Base-by-base conservation (phyloP, 129 eudicot species). In the Pulicaria dysenterica region DNA sequence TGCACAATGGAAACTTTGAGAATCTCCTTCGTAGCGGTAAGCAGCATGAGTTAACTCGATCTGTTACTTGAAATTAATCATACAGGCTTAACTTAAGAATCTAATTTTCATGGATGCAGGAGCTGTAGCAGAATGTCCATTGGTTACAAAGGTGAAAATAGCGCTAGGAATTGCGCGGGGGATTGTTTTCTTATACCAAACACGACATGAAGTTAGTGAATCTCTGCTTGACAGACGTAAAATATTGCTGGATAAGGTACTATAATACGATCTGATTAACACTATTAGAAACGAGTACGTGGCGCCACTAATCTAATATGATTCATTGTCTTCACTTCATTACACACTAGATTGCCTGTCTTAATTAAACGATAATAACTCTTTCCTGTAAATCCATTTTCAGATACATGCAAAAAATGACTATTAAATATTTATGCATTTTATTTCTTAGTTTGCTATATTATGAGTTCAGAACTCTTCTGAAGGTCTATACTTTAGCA, bases 111-210 rank as follows among this genome's bases (percentile, higher is more conserved):
- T 40, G 16, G 44, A 8, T 45, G 36, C 19, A 74, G 72, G 72
- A 62, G 8, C 6, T 40, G 31, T 63, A 51, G 7, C 36, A 12
- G 16, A 10, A 12, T 54, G 63, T 63, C 64, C 71, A 1, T 50
- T 74, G 54, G 64, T 17, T 17, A 62, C 43, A 19, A 74, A 74
- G 72, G 64, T 50, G 10, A 74, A 74, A 63, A 62, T 49, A 39
- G 16, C 36, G 8, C 15, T 63, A 40, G 78, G 71, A 50, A 51
- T 73, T 50, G 78, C 78, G 5, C 44, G 63, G 63, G 78, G 64
- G 55, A 17, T 62, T 6, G 61, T 39, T 64, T 74, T 12, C 64
- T 40, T 74, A 53, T 34, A 62, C 31, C 31, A 24, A 2, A 24
- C 31, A 24, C 2, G 31, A 24, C 31, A 24, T 24, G 31, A 24